Base-by-base conservation (phyloP, 345 rosid genomes). In the Firmiana major region DNA sequence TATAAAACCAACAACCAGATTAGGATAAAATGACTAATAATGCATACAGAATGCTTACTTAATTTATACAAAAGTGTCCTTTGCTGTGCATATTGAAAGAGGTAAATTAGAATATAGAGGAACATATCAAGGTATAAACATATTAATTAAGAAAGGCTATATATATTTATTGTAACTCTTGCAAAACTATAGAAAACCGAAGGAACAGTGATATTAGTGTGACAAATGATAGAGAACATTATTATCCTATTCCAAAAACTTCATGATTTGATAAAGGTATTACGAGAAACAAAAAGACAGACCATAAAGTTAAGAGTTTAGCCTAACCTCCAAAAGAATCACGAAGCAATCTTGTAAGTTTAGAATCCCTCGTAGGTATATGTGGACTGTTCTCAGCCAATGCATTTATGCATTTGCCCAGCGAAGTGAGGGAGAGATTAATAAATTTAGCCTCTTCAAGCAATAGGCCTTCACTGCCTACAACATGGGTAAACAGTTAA, bases 371-470 rank as follows among this genome's bases (percentile, higher is more conserved):
- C 17, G 91, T 89, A 58, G 98, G 98, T 85, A 94, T 93, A 82
- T 94, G 98, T 26, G 93, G 81, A 83, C 93, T 84, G 82, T 92
- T 92, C 85, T 93, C 98, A 77, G 98, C 98, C 88, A 94, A 81
- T 65, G 98, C 98, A 85, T 94, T 94, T 85, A 94, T 93, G 80
- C 98, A 94, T 83, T 91, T 94, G 9, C 98, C 98, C 12, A 94
- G 94, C 15, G 97, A 93, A 75, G 95, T 87, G 40, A 93, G 90
- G 78, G 98, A 94, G 64, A 94, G 97, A 82, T 94, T 94, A 78
- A 94, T 94, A 82, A 91, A 94, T 79, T 91, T 94, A 7, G 98
- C 97, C 90, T 94, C 97, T 84, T 91, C 98, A 78, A 94, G 93
- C 85, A 90, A 77, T 77, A 87, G 90, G 42, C 98, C 95, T 81